phyloP scores from a whole-genome alignment of 2,329 filamentous ascomycete species.

The Coniella vitis region DNA sequence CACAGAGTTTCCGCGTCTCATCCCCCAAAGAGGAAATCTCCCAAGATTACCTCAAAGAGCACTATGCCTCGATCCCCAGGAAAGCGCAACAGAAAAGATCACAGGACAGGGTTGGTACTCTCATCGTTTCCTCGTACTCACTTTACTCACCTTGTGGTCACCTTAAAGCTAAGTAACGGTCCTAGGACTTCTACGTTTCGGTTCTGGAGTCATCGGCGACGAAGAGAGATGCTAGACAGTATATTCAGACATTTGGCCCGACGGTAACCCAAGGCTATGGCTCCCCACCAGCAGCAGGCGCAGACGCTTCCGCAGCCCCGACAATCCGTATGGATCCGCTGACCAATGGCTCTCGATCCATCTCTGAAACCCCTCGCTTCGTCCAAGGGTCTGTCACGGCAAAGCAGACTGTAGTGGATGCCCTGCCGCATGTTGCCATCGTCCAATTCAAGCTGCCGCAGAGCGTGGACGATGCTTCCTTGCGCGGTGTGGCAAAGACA shows the following conservation, averaged over 20 bases:
- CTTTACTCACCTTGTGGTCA: not conserved
- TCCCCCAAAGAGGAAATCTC: slow-evolving; percentile 23
- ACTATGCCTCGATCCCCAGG: slow-evolving; percentile 34
- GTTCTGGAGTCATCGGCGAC: slow-evolving; percentile 84
- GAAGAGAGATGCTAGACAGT: slow-evolving; percentile 86
- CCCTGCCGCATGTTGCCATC: slow-evolving; percentile 65
- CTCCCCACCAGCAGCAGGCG: slow-evolving; percentile 23
- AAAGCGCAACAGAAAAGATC: slow-evolving; percentile 41
- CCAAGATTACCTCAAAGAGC: slow-evolving; percentile 21
- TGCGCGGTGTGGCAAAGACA: slow-evolving; percentile 75
- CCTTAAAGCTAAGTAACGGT: slow-evolving; percentile 6
- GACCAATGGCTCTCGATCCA: slow-evolving; percentile 23
- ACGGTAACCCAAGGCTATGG: slow-evolving; percentile 26
- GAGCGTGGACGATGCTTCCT: slow-evolving; percentile 56
- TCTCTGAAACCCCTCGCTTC: slow-evolving; percentile 28
- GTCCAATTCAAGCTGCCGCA: slow-evolving; percentile 77
- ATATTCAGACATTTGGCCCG: slow-evolving; percentile 75
- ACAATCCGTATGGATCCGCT: slow-evolving; percentile 10
- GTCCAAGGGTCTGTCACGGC: slow-evolving; percentile 26
- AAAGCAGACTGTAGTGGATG: slow-evolving; percentile 27
- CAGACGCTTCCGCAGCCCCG: slow-evolving; percentile 22
- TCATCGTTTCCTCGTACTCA: not conserved
- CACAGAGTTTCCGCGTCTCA: slow-evolving; percentile 18
- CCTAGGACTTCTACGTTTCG: slow-evolving; percentile 75
- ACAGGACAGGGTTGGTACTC: slow-evolving; percentile 37